These are phyloP conservation scores for Macrotyloma uniflorum DNA, from an alignment of 306 rosid species.

Conservation along the genomic window DNA sequence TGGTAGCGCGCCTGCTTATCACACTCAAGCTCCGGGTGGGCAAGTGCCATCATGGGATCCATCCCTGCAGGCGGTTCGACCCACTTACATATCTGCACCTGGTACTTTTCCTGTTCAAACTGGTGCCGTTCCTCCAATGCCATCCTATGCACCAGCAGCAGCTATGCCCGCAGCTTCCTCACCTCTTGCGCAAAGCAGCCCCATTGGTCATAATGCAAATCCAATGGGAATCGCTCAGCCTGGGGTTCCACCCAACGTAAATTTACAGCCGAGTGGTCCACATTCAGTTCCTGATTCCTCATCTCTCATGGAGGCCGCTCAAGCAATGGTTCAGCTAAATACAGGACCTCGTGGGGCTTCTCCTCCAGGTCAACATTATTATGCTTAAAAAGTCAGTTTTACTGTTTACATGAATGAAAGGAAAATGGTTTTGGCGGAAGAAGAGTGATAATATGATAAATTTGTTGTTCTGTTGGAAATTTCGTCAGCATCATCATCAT, in stretches of 20 bases:
- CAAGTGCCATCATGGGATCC: conserved; percentile 82
- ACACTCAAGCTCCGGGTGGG: conserved; percentile 63
- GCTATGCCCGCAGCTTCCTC: conserved; percentile 61
- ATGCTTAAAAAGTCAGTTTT: conserved; percentile 34
- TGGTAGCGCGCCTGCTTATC: conserved; percentile 46
- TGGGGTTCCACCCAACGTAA: conserved; percentile 42
- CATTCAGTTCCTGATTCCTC: conserved; percentile 53
- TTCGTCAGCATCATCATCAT: not conserved
- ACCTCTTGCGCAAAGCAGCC: conserved; percentile 51
- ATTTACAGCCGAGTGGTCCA: conserved; percentile 48
- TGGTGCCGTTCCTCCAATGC: conserved; percentile 51
- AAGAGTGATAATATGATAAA: conserved; percentile 13
- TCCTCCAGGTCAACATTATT: conserved; percentile 44
- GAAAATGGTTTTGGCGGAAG: conserved; percentile 24
- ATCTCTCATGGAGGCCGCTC: conserved; percentile 36
- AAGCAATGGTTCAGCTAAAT: conserved; percentile 41
- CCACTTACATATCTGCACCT: conserved; percentile 51
- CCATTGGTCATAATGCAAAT: conserved; percentile 39
- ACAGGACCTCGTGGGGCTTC: conserved; percentile 46
- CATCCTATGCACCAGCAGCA: conserved; percentile 49
- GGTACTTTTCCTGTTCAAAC: conserved; percentile 61
- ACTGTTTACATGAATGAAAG: not conserved
- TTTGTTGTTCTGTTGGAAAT: conserved; percentile 18
- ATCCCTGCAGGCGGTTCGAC: conserved; percentile 54
- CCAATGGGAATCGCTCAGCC: conserved; percentile 47